A percentile compares a stretch with the other conserved stretches of the same genome.
Evolutionary conservation across 2,329 filamentous ascomycete genomes (phyloP).

Genomic region (Stachybotrys echinatus): DNA sequence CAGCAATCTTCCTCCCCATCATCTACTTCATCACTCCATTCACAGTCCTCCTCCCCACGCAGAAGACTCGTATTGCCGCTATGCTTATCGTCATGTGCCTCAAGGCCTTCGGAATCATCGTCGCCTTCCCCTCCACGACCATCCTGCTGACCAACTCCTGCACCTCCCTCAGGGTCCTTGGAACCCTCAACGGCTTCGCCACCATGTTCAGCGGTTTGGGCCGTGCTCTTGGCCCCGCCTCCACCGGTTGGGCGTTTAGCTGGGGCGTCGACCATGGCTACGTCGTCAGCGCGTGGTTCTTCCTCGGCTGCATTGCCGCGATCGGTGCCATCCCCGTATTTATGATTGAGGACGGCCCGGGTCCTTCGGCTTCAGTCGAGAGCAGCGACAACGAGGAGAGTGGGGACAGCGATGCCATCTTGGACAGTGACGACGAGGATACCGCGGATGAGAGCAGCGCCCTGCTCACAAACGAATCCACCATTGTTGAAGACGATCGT

Average conservation of each 20-base stretch:
- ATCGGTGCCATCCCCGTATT: slow-evolving; percentile 68
- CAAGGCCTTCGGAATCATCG: slow-evolving; percentile 72
- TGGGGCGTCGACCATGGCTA: slow-evolving; percentile 72
- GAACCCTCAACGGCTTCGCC: slow-evolving; percentile 86
- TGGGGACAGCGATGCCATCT: slow-evolving; percentile 1
- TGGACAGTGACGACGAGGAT: neutral
- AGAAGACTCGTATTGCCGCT: slow-evolving; percentile 47
- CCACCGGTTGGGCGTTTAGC: slow-evolving; percentile 67
- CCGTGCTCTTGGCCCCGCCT: slow-evolving; percentile 70
- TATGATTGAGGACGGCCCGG: slow-evolving; percentile 69
- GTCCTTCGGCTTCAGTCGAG: slow-evolving; percentile 40
- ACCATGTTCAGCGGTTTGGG: slow-evolving; percentile 79
- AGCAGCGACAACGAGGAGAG: slow-evolving; percentile 26
- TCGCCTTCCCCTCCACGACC: slow-evolving; percentile 83
- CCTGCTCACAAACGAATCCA: neutral
- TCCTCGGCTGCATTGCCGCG: slow-evolving; percentile 58
- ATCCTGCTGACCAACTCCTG: slow-evolving; percentile 90
- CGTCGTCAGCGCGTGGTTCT: slow-evolving; percentile 76
- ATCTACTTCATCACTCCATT: slow-evolving; percentile 81
- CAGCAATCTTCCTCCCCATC: slow-evolving; percentile 63
- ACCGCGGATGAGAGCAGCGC: neutral
- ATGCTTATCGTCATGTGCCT: slow-evolving; percentile 64
- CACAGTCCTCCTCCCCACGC: slow-evolving; percentile 56
- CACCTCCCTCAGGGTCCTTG: slow-evolving; percentile 65
- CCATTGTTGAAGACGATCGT: neutral